Percentiles rank a stretch among this genome's conserved stretches.
Evolutionary conservation across 2,329 filamentous ascomycete genomes (phyloP).

Genomic region (Dactylellina leptospora): DNA sequence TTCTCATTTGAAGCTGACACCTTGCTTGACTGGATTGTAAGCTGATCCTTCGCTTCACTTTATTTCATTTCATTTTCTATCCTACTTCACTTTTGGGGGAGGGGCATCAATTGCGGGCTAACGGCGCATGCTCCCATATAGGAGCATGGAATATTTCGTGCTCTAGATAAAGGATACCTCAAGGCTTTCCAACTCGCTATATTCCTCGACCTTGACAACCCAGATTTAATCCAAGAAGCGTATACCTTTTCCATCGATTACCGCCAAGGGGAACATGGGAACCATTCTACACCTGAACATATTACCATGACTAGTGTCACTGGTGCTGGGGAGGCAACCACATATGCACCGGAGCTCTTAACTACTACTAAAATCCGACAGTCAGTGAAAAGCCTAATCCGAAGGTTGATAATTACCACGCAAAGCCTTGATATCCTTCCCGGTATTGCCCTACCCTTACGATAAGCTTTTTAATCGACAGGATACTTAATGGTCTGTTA

Average conservation of each 20-base stretch:
- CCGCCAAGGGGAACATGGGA: conserved; percentile 43
- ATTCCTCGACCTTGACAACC: conserved; percentile 56
- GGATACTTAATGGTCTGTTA: conserved; percentile 14
- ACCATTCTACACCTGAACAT: conserved; percentile 21
- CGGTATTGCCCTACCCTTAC: conserved; percentile 41
- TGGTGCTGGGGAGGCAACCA: conserved; percentile 7
- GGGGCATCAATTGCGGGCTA: too few relatives aligned
- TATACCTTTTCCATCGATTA: conserved; percentile 58
- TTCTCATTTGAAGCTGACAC: conserved; percentile 56
- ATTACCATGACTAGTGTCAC: conserved; percentile 20
- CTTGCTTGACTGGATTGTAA: conserved; percentile 57
- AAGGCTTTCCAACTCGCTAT: conserved; percentile 57
- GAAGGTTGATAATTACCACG: conserved; percentile 56
- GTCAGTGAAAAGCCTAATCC: conserved; percentile 55
- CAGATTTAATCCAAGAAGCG: conserved; percentile 56
- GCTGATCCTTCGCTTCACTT: conserved; percentile 56
- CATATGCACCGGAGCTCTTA: conserved; percentile 7
- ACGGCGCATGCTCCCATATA: too few relatives aligned
- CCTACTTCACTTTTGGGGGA: not conserved
- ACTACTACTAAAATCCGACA: conserved; percentile 23
- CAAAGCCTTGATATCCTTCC: conserved; percentile 56
- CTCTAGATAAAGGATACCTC: conserved; percentile 56
- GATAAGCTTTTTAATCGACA: not conserved
- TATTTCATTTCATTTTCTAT: conserved; percentile 48
- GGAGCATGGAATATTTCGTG: conserved; percentile 57